phyloP scores from a whole-genome alignment of 805 yeast species.

The Barnettozyma siamensis region DNA sequence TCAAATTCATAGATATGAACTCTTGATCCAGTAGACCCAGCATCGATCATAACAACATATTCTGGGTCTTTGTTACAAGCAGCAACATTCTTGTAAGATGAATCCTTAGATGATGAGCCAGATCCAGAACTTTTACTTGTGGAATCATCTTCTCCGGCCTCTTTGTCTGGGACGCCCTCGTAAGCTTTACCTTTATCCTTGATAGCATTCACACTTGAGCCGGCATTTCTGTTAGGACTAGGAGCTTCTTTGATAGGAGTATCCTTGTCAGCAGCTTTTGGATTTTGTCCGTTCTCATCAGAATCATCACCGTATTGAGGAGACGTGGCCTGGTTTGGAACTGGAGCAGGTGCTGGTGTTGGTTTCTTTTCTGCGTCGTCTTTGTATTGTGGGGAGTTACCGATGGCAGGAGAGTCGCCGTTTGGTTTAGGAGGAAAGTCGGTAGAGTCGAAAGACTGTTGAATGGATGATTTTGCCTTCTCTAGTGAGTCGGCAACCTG shows the following conservation, averaged over 20 bases:
- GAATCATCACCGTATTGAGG: slow-evolving; percentile 23
- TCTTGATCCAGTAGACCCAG: slow-evolving; percentile 96
- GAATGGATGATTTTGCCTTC: slow-evolving; percentile 20
- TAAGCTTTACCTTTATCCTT: slow-evolving; percentile 24
- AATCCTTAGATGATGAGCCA: slow-evolving; percentile 15
- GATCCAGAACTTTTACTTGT: no score
- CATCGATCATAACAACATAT: slow-evolving; percentile 92
- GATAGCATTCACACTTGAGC: slow-evolving; percentile 22
- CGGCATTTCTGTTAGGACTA: slow-evolving; percentile 18
- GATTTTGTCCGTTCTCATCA: slow-evolving; percentile 16
- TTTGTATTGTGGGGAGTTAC: slow-evolving; percentile 23
- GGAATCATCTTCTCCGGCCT: slow-evolving; percentile 11
- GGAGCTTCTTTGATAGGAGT: slow-evolving; percentile 27
- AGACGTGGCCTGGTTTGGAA: slow-evolving; percentile 10
- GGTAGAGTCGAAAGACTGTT: slow-evolving; percentile 9
- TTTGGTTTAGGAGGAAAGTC: slow-evolving; percentile 13
- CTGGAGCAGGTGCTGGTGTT: background rate
- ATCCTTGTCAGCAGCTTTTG: slow-evolving; percentile 23
- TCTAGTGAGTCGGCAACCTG: slow-evolving; percentile 30
- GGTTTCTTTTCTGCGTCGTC: slow-evolving; percentile 18
- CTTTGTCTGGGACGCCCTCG: slow-evolving; percentile 26
- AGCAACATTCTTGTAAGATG: slow-evolving; percentile 12
- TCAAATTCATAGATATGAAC: slow-evolving; percentile 91
- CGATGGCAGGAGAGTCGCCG: slow-evolving; percentile 4
- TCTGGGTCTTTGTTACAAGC: slow-evolving; percentile 43